Evolutionary conservation across 306 rosid genomes (phyloP).

Genomic region (Quercus ilex): DNA sequence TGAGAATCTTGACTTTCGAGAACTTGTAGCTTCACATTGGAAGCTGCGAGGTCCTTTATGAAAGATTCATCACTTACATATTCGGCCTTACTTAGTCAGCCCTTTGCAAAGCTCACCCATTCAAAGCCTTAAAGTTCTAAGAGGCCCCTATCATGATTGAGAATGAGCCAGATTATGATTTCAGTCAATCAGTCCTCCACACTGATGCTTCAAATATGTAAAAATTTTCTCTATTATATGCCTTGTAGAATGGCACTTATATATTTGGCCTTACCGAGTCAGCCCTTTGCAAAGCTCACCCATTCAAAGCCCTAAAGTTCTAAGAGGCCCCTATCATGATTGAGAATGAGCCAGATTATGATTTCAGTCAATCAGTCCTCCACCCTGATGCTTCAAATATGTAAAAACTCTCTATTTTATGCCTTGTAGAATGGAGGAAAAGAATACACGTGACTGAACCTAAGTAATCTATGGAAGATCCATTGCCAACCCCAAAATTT

Average conservation of each 20-base stretch:
- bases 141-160: not conserved
- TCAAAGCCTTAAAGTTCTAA: not conserved
- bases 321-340: not conserved
- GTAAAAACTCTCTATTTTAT: not conserved
- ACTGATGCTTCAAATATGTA: conserved; percentile 2
- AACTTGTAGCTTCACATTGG: not conserved
- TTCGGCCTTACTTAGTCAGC: not conserved
- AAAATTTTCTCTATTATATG: not conserved
- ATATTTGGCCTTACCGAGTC: not conserved
- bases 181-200: conserved; percentile 1
- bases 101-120: not conserved
- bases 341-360: not conserved
- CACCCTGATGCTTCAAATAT: conserved; percentile 3
- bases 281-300: not conserved
- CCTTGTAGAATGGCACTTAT: not conserved
- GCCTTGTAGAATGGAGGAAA: not conserved
- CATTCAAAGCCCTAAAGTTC: not conserved
- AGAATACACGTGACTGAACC: too few species aligned
- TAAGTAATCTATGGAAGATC: too few species aligned
- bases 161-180: not conserved
- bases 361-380: conserved; percentile 1
- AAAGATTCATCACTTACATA: not conserved
- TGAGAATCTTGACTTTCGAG: not conserved
- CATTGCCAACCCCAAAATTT: too few species aligned
- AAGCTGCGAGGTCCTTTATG: conserved; percentile 1